Conservation (phyloP, 306 rosid genomes). For the Quercus aquifolioides region DNA sequence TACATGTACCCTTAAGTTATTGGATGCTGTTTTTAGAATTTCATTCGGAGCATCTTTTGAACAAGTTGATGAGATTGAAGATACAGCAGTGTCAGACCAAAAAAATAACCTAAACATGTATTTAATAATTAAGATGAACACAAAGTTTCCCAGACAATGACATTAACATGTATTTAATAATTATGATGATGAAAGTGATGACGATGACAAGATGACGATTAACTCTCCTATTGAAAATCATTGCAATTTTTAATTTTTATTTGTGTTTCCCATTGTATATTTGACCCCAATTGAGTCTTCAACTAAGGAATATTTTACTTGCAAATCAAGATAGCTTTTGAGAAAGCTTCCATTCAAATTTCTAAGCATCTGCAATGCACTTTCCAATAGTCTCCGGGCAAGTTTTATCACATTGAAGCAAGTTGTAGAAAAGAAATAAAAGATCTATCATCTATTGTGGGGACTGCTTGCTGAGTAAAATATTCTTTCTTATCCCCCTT, state of each 20-base stretch:
- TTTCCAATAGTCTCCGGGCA: neutral
- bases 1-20: no score
- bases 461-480: slow-evolving; percentile 1
- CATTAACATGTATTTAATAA: neutral
- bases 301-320: neutral
- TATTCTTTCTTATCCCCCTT: slow-evolving; percentile 24
- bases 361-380: slow-evolving; percentile 23
- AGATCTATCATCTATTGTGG: neutral
- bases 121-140: neutral
- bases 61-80: neutral
- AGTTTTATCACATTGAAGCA: slow-evolving; percentile 21
- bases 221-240: neutral
- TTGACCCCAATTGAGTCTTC: neutral
- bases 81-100: neutral
- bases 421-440: neutral
- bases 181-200: neutral
- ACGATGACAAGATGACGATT: neutral
- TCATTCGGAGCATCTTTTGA: neutral
- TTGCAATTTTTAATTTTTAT: neutral
- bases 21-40: no score
- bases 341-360: neutral
- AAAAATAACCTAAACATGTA: neutral
- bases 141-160: neutral
- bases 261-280: neutral
- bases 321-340: neutral